phyloP scores from a whole-genome alignment of 78 protist genomes.

The Protostelium mycophagum region DNA sequence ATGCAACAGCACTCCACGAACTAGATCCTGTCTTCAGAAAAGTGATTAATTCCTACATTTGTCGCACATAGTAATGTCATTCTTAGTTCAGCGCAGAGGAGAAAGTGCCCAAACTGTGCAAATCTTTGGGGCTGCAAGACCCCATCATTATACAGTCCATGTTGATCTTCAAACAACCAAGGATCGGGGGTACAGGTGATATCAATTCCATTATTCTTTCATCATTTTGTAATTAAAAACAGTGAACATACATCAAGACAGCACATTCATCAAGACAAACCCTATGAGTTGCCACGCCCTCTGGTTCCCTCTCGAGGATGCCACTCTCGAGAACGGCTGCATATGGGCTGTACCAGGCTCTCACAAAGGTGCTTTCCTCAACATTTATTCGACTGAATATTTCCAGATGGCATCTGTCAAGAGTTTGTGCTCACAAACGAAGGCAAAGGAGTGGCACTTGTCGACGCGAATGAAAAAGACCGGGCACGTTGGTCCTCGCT shows the following conservation, averaged over 20 bases:
- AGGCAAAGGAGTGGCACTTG: neutral
- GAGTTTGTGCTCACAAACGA: neutral
- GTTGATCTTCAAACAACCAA: conserved; percentile 71
- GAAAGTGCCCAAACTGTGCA: conserved; percentile 8
- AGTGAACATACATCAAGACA: conserved; percentile 60
- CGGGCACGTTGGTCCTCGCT: neutral
- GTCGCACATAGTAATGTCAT: neutral
- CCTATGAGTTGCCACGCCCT: conserved; percentile 34
- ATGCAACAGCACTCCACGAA: conserved; percentile 31
- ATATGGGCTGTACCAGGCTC: conserved; percentile 54
- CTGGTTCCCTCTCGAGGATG: conserved; percentile 61
- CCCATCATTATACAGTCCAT: conserved; percentile 54
- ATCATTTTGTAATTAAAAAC: neutral
- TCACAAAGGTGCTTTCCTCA: conserved; percentile 11
- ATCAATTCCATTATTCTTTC: neutral
- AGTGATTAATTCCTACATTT: neutral
- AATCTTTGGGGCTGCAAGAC: neutral
- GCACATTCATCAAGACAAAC: conserved; percentile 58
- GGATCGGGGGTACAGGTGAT: conserved; percentile 67
- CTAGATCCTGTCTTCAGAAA: conserved; percentile 51
- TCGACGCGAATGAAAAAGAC: neutral
- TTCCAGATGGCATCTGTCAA: neutral
- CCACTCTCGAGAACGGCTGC: conserved; percentile 47
- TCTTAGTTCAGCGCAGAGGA: conserved; percentile 1
- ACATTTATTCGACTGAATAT: neutral